Base-by-base conservation (phyloP, 805 yeast species). In the Metschnikowia picachoensis region DNA sequence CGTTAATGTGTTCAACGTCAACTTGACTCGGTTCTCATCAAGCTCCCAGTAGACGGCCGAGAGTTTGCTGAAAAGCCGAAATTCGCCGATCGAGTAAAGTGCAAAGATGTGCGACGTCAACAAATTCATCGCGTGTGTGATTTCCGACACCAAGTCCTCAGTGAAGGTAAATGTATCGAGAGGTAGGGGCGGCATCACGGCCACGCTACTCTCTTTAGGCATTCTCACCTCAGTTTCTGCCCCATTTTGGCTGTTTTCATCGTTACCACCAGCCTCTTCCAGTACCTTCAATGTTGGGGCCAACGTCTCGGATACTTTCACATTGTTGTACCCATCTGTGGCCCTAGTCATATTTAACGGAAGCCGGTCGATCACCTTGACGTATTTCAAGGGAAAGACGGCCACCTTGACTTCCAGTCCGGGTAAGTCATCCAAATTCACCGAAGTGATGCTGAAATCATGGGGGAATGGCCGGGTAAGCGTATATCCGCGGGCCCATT, bases 401-500 rank as follows among this genome's bases (percentile, higher is more conserved):
- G 74, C 82, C n/a, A 82, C 71, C 14, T 70, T 67, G 35, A 77
- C 65, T 40, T 73, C 75, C 44, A 72, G 67, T 35, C 78, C 82
- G 0, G 90, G 89, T 43, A 85, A 67, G 44, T 78, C 79, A 43
- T 83, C 87, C 52, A 80, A 69, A 52, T 79, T 77, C 27, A 80
- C 76, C 1, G 81, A 74, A 12, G 85, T 79, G 32, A 83, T 76
- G 36, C 77, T 70, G 62, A 80, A 85, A 59, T 83, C 88, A 30
- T 79, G 74, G 1, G 92, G 92, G 44, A 81, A 67, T 7, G 95
- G 91, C 48, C 81, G 76, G 33, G 83, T 69, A 31, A 85, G 67
- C 4, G 79, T 73, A 62, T 89, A 88, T 11, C 90, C 96, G 55
- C 96, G 74, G 20, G 82, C 88, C 96, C 96, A 89, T 50, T 76